A percentile compares a stretch with the other conserved stretches of the same genome.
Conservation (phyloP, 768 basidiomycete genomes). For the Lactarius tabidus region DNA sequence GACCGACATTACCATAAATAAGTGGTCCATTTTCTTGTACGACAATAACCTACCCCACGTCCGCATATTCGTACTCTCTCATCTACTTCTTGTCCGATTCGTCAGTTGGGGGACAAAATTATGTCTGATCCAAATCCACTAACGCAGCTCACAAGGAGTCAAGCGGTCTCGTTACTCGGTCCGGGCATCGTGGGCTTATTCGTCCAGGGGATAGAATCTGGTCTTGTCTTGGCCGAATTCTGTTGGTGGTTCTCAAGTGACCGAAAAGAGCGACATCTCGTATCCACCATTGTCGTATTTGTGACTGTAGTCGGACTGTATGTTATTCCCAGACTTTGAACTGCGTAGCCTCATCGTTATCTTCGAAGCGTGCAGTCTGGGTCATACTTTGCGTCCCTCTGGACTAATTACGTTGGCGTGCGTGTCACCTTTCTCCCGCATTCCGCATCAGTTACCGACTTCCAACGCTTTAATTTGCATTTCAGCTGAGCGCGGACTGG, state of each 20-base stretch:
- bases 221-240: slow-evolving; percentile 12
- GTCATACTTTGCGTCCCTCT: slow-evolving; percentile 2
- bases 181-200: slow-evolving; percentile 9
- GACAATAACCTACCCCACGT: background rate
- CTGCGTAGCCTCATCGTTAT: background rate
- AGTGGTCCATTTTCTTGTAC: background rate
- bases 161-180: background rate
- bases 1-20: background rate
- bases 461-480: background rate
- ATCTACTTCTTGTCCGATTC: background rate
- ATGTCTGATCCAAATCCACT: background rate
- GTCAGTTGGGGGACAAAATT: background rate
- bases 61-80: background rate
- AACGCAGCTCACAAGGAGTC: background rate
- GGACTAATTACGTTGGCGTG: background rate
- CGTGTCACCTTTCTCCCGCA: background rate
- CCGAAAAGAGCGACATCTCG: background rate
- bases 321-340: background rate
- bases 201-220: slow-evolving; percentile 4
- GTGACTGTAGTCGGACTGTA: slow-evolving; percentile 13
- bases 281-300: background rate
- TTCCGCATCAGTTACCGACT: background rate
- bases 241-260: slow-evolving; percentile 6
- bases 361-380: slow-evolving; percentile 11
- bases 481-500: background rate